Percentiles rank a stretch among this genome's conserved stretches.
These are phyloP conservation scores for Cladorrhinum sp. DNA, from an alignment of 2,329 filamentous ascomycete species.

Conservation along the genomic window DNA sequence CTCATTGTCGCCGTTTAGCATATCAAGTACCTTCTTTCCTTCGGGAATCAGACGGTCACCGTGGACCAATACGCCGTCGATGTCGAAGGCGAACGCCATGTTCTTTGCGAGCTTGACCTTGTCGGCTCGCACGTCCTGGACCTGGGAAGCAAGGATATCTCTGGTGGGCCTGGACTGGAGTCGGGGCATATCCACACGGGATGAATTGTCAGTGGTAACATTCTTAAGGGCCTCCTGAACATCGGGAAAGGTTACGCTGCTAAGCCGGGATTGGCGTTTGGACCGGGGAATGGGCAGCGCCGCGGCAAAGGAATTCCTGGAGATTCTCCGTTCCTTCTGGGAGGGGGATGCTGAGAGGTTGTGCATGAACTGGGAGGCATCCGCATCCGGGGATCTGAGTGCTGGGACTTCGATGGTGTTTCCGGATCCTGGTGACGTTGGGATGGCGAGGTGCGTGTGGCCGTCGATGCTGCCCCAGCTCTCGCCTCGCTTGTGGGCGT, in stretches of 20 bases:
- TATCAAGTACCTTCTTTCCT: slow-evolving; percentile 63
- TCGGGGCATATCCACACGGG: slow-evolving; percentile 55
- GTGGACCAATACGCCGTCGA: slow-evolving; percentile 73
- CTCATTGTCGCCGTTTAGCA: slow-evolving; percentile 73
- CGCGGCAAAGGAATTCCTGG: slow-evolving; percentile 73
- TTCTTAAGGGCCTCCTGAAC: slow-evolving; percentile 38
- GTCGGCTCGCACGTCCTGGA: slow-evolving; percentile 64
- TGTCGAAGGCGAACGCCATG: slow-evolving; percentile 80
- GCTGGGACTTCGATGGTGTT: slow-evolving; percentile 68
- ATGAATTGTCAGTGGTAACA: slow-evolving; percentile 1
- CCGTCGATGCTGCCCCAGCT: slow-evolving; percentile 17
- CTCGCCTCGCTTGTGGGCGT: not conserved
- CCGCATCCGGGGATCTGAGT: slow-evolving; percentile 64
- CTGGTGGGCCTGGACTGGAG: slow-evolving; percentile 54
- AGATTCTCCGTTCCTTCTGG: slow-evolving; percentile 63
- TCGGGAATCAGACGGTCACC: slow-evolving; percentile 68
- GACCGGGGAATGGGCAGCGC: slow-evolving; percentile 70
- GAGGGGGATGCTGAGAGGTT: slow-evolving; percentile 66
- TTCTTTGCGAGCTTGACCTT: slow-evolving; percentile 70
- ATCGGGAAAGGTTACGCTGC: slow-evolving; percentile 49
- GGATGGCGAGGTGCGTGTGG: slow-evolving; percentile 20
- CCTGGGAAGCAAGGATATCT: slow-evolving; percentile 66
- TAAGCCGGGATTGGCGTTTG: slow-evolving; percentile 66
- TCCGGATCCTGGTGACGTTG: slow-evolving; percentile 32
- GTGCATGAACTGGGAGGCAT: slow-evolving; percentile 70